phyloP scores from a whole-genome alignment of 228 moss, liverwort and hornwort genomes.

The Sphagnum magellanicum region DNA sequence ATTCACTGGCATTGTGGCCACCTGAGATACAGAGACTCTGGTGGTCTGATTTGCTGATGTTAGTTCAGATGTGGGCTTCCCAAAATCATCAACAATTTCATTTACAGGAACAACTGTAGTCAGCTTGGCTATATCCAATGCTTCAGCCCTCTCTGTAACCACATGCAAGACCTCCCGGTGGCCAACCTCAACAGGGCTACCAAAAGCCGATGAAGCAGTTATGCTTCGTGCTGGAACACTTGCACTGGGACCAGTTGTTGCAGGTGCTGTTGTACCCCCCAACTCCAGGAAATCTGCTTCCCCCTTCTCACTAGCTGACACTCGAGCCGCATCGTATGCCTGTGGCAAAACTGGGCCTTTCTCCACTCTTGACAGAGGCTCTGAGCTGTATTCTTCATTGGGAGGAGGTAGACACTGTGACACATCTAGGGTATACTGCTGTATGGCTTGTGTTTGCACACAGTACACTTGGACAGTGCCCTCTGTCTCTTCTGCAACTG shows the following conservation, averaged over 20 bases:
- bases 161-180: slow-evolving; percentile 5
- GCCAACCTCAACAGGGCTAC: slow-evolving; percentile 48
- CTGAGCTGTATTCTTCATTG: slow-evolving; percentile 43
- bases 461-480: slow-evolving; percentile 95
- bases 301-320: slow-evolving; percentile 10
- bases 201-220: slow-evolving; percentile 40
- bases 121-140: slow-evolving; percentile 24
- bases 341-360: slow-evolving; percentile 27
- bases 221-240: slow-evolving; percentile 34
- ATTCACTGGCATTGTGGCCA: slow-evolving; percentile 2
- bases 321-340: slow-evolving; percentile 31
- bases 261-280: slow-evolving; percentile 19
- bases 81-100: slow-evolving; percentile 16
- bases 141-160: background rate
- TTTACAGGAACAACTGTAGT: slow-evolving; percentile 13
- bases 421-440: slow-evolving; percentile 87
- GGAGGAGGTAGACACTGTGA: slow-evolving; percentile 71
- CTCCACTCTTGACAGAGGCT: slow-evolving; percentile 36
- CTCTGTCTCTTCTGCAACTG: slow-evolving; percentile 83
- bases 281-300: slow-evolving; percentile 40
- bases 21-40: slow-evolving; percentile 21
- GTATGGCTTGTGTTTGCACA: slow-evolving; percentile 97
- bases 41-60: slow-evolving; percentile 18
- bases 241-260: slow-evolving; percentile 19
- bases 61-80: slow-evolving; percentile 27